Conservation (phyloP, 129 eudicot species). For the Cynara cardunculus region DNA sequence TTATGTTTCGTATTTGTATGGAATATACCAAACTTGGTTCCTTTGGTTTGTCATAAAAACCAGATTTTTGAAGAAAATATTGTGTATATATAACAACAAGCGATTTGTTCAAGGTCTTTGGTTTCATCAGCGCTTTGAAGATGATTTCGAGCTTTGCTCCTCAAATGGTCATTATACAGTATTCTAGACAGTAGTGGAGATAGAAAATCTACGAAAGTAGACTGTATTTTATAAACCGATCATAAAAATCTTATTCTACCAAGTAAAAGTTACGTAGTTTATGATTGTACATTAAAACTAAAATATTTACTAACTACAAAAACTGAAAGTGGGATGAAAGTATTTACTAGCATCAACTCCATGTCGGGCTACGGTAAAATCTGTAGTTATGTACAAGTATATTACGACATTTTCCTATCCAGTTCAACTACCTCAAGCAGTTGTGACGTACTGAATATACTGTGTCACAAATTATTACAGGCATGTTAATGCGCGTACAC, state of each 20-base stretch:
- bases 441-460: neutral
- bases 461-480: neutral
- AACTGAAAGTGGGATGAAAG: neutral
- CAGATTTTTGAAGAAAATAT: no score
- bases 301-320: neutral
- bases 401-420: neutral
- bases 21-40: neutral
- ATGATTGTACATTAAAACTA: neutral
- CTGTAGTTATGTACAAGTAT: no score
- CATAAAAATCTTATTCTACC: neutral
- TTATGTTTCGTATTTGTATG: neutral
- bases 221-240: neutral
- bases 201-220: neutral
- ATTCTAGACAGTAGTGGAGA: neutral
- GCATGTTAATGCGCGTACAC: neutral
- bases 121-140: neutral
- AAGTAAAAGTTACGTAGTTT: neutral
- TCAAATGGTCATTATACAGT: neutral
- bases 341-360: neutral
- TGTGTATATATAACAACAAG: neutral
- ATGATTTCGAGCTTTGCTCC: neutral
- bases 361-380: neutral
- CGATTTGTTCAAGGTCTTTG: neutral
- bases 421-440: neutral
- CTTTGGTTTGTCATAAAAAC: neutral